phyloP scores from a whole-genome alignment of 1,284 basidiomycete species.

The Cystobasidiaceae sp. region DNA sequence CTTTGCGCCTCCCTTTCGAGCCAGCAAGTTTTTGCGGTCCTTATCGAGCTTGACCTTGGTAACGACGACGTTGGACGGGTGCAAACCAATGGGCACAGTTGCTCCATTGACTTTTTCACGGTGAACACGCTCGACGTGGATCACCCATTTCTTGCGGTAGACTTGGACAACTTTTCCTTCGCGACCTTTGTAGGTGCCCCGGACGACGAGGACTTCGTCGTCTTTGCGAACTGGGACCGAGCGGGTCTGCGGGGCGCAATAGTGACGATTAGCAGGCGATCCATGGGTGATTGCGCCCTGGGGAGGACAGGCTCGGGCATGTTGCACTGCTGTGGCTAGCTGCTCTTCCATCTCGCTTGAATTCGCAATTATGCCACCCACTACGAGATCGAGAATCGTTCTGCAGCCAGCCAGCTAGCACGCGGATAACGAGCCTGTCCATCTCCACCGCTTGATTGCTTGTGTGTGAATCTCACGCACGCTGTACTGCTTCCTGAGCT shows the following conservation, averaged over 20 bases:
- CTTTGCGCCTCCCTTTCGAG: constrained; percentile 43
- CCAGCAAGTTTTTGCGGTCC: constrained; percentile 52
- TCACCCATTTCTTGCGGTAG: constrained; percentile 99
- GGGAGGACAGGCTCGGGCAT: too few species aligned
- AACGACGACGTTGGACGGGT: constrained; percentile 97
- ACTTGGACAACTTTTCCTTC: constrained; percentile 81
- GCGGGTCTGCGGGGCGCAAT: too few species aligned
- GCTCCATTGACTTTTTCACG: constrained; percentile 98
- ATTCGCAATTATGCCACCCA: too few species aligned
- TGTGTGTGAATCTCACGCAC: constrained; percentile 54
- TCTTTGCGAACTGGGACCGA: constrained; percentile 72
- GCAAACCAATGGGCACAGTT: constrained; percentile 85
- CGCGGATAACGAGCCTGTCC: too few species aligned
- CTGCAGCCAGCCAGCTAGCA: too few species aligned
- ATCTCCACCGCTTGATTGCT: too few species aligned
- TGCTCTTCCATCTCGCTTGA: too few species aligned
- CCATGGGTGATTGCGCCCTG: too few species aligned
- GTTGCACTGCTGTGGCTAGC: too few species aligned
- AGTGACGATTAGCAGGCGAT: too few species aligned
- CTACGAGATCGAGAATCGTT: too few species aligned
- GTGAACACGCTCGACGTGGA: constrained; percentile 96
- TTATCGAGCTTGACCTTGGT: constrained; percentile 78
- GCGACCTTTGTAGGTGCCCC: constrained; percentile 94
- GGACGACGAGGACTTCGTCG: constrained; percentile 84
- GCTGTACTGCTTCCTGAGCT: constrained; percentile 86